These are phyloP conservation scores for Fusarium camptoceras DNA, from an alignment of 2,329 filamentous ascomycete species.

Conservation along the genomic window DNA sequence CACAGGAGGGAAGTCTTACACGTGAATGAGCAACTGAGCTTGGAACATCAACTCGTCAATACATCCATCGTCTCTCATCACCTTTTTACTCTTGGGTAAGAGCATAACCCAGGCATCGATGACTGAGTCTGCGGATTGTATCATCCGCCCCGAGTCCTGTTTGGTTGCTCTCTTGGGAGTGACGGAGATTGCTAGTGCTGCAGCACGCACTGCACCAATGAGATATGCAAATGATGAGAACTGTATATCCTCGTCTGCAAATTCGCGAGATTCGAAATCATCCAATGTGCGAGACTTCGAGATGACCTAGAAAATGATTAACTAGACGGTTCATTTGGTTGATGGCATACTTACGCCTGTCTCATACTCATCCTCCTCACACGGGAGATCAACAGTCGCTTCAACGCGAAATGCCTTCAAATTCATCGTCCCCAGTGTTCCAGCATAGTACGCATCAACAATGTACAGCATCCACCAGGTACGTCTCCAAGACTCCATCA, in stretches of 20 bases:
- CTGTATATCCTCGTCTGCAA: neutral
- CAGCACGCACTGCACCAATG: constrained; percentile 19
- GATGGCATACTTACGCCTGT: constrained; percentile 47
- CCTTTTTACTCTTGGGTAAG: constrained; percentile 10
- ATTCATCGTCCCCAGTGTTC: constrained; percentile 44
- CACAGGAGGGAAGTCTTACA: neutral
- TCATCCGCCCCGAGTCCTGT: constrained; percentile 21
- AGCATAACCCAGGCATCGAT: constrained; percentile 31
- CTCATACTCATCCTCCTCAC: constrained; percentile 70
- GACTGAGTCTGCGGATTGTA: constrained; percentile 30
- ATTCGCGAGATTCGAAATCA: constrained; percentile 34
- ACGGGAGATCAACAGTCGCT: constrained; percentile 70
- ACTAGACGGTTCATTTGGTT: fast-evolving
- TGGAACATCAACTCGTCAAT: constrained; percentile 40
- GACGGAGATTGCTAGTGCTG: constrained; percentile 14
- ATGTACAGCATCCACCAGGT: constrained; percentile 80
- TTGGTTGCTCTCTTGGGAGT: constrained; percentile 15
- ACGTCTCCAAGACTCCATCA: constrained; percentile 71
- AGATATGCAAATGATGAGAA: constrained; percentile 39
- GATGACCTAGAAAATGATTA: neutral
- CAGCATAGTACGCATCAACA: constrained; percentile 64
- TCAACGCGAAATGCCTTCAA: constrained; percentile 55
- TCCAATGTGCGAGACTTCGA: constrained; percentile 18
- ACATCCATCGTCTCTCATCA: constrained; percentile 3
- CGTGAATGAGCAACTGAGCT: constrained; percentile 31